phyloP scores from a whole-genome alignment of 1,139 yeast genomes.

The Fermentozyma sake region DNA sequence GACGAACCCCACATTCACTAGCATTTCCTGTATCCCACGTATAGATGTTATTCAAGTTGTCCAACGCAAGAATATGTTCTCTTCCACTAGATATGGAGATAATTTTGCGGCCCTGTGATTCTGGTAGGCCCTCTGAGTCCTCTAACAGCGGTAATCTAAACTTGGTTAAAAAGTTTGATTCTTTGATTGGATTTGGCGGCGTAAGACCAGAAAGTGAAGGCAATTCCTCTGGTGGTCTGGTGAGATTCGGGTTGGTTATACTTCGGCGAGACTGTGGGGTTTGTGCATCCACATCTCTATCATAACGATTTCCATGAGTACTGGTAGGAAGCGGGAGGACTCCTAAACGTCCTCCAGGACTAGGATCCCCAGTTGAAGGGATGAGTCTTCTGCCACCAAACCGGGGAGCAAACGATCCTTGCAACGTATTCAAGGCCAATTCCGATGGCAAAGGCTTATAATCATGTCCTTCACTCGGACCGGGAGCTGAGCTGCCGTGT shows the following conservation, averaged over 20 bases:
- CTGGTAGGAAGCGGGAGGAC: slow-evolving; percentile 6
- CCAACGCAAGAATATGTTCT: slow-evolving; percentile 61
- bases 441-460: slow-evolving; percentile 10
- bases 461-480: slow-evolving; percentile 16
- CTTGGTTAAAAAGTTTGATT: slow-evolving; percentile 27
- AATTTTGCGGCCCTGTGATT: slow-evolving; percentile 25
- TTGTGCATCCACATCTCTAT: slow-evolving; percentile 6
- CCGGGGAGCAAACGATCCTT: slow-evolving; percentile 8
- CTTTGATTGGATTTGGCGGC: too few relatives aligned
- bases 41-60: slow-evolving; percentile 47
- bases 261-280: slow-evolving; percentile 10
- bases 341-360: slow-evolving; percentile 9
- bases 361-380: too few relatives aligned
- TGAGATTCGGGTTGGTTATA: slow-evolving; percentile 12
- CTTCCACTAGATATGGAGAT: slow-evolving; percentile 61
- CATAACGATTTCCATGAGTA: slow-evolving; percentile 5
- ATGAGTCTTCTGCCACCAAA: slow-evolving; percentile 13
- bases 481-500: slow-evolving; percentile 20
- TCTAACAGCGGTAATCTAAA: slow-evolving; percentile 19
- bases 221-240: slow-evolving; percentile 11
- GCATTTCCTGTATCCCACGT: slow-evolving; percentile 58
- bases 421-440: slow-evolving; percentile 5
- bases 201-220: too few relatives aligned
- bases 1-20: slow-evolving; percentile 41
- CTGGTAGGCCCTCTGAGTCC: too few relatives aligned